Base-by-base conservation (phyloP, 352 stramenopile genomes). In the Phytophthora constricta region DNA sequence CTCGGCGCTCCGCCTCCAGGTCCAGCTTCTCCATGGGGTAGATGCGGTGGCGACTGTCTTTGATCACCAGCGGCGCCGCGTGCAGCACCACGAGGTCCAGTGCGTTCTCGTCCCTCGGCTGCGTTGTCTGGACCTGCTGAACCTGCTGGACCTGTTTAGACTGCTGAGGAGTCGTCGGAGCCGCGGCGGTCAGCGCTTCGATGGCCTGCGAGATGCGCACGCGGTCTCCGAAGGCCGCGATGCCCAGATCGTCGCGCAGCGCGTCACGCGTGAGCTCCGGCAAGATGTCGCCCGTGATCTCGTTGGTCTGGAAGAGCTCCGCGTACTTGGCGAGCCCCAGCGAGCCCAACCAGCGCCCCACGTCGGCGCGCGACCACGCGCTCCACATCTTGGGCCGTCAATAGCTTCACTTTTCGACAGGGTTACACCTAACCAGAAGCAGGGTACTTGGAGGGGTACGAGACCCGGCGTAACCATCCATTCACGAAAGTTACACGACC, bases 21-120 rank as follows among this genome's bases (percentile, higher is more conserved):
- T 94, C 84, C 23, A 94, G 81, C 53, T 94, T 92, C 69, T 94
- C 86, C 86, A 94, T 94, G 25, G 83, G 77, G 64, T 82, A 90
- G 45, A 93, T 86, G n/a, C 80, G 84, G 4, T 78, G 73, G 42
- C 82, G 79, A 37, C 72, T 81, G 72, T 94, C 80, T 58, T 87
- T 89, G 62, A 92, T 91, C 56, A 92, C 82, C 16, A 94, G 79
- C 48, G 86, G 86, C 19, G 86, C 84, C n/a, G 86, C 86, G 28
- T 94, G 86, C 20, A 94, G 84, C 42, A 94, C 86, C 47, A 89
- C 81, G n/a, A 94, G 70, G 54, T 94, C 82, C 27, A 94, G 70
- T 43, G 73, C 78, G 52, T 90, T 92, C 11, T 73, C 59, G 10
- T 80, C 74, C 2, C 69, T 77, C 34, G 48, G 58, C 46, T 49